Evolutionary conservation across 495 filamentous ascomycete genomes (phyloP), one percentile per base, ranked within the genome.

Genomic region (Aspergillus sclerotiicarbonarius): DNA sequence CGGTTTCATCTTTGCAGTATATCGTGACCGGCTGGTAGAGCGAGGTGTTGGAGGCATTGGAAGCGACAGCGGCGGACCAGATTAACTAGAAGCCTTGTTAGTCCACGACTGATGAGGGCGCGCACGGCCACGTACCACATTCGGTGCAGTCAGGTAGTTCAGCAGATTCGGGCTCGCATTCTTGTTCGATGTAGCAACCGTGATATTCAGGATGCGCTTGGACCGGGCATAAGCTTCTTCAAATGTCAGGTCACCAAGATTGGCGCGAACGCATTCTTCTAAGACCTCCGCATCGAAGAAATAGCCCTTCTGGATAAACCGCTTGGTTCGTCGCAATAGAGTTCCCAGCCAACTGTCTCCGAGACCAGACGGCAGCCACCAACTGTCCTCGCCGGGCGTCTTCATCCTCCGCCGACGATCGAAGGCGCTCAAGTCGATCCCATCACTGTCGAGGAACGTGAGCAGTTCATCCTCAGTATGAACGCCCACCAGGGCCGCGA

Each of bases 61-160:
- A 96, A 35, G 93, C 93, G 13, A 94, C 82, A 5, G 93, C 93
- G 2, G 93, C 93, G 8, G 93, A 94, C 90, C 92, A 93, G 63
- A 98, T 90, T 29, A 98, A 79, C 84, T 87, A 35, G 31, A 43
- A 31, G 15, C 19, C 47, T 16, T 44, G 53, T 66, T 49, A 62
- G 51, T 8, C 29, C 31, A 20, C 25, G 39, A 57, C 21, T 32
- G 52, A 41, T 3, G 1, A 47, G 53, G 41, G 32, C 44, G 29
- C 10, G 1, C 30, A 50, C 16, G 29, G 35, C 20, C 19, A 86
- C 87, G 54, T 83, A 92, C 88, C 63, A 98, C 92, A 66, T 98
- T 94, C 21, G 93, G 93, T 12, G 93, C 90, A 13, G 93, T 98
- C 51, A 98, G 75, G 66, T 98, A 94, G 71, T 98, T 98, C 7